These are phyloP conservation scores for Debaryomyces coudertii DNA, from an alignment of 1,139 yeast species.

Conservation along the genomic window DNA sequence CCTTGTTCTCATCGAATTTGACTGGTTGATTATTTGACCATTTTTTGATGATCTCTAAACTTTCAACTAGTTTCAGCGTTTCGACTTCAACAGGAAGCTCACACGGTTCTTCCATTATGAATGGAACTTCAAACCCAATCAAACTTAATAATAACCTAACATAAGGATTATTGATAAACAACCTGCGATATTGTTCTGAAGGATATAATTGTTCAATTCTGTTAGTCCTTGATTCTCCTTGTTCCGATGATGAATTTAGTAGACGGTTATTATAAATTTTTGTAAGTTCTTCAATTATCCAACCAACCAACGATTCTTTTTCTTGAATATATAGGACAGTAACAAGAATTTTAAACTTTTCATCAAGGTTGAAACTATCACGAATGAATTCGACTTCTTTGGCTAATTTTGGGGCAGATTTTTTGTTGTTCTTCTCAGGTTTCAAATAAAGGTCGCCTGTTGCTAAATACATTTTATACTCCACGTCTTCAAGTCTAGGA, in stretches of 20 bases:
- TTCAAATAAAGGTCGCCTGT: slow-evolving; percentile 53
- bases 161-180: slow-evolving; percentile 39
- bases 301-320: slow-evolving; percentile 41
- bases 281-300: slow-evolving; percentile 46
- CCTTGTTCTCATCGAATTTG: slow-evolving; percentile 45
- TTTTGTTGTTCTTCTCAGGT: slow-evolving; percentile 21
- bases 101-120: slow-evolving; percentile 36
- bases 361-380: slow-evolving; percentile 34
- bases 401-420: slow-evolving; percentile 31
- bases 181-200: slow-evolving; percentile 24
- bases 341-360: slow-evolving; percentile 48
- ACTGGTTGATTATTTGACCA: slow-evolving; percentile 38
- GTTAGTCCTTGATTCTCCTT: slow-evolving; percentile 10
- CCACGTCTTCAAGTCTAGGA: slow-evolving; percentile 56
- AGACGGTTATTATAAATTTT: slow-evolving; percentile 29
- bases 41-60: slow-evolving; percentile 31
- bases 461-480: slow-evolving; percentile 40
- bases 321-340: slow-evolving; percentile 54
- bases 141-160: slow-evolving; percentile 35
- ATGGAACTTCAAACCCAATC: slow-evolving; percentile 46
- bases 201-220: slow-evolving; percentile 21
- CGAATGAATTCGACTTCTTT: slow-evolving; percentile 43
- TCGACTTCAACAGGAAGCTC: slow-evolving; percentile 25
- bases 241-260: slow-evolving; percentile 17
- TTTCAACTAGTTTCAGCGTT: slow-evolving; percentile 24